A percentile compares a stretch with the other conserved stretches of the same genome.
These are phyloP conservation scores for Monosporascus ibericus DNA, from an alignment of 2,329 filamentous ascomycete genomes.

Conservation along the genomic window DNA sequence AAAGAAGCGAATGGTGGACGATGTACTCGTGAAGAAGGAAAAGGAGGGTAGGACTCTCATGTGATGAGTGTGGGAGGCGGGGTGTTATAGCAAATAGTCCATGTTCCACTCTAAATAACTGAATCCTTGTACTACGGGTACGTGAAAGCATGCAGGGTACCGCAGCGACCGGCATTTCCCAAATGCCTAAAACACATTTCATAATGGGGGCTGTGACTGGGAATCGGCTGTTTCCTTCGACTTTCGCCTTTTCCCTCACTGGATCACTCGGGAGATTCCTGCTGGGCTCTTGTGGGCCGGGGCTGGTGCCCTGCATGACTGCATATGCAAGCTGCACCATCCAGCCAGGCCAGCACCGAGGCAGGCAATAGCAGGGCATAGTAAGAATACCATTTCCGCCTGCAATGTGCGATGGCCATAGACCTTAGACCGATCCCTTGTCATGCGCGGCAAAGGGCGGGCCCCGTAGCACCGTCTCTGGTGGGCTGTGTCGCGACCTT, in stretches of 20 bases:
- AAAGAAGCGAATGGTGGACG: slow-evolving; percentile 54
- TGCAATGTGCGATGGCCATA: no score
- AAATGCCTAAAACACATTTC: no score
- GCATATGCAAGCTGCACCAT: slow-evolving; percentile 12
- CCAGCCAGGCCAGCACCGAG: slow-evolving; percentile 7
- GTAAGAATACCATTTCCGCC: no score
- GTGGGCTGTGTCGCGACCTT: slow-evolving; percentile 29
- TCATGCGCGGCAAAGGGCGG: background rate
- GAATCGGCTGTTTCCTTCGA: background rate
- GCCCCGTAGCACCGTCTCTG: background rate
- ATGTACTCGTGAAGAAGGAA: slow-evolving; percentile 50
- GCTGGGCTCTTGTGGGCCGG: slow-evolving; percentile 2
- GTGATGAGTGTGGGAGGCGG: slow-evolving; percentile 37
- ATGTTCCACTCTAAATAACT: background rate
- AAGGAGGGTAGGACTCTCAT: slow-evolving; percentile 40
- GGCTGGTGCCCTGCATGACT: slow-evolving; percentile 1
- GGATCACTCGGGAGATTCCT: background rate
- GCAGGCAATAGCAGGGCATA: background rate
- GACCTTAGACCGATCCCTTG: background rate
- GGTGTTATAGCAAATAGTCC: slow-evolving; percentile 35
- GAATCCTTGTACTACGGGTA: no score
- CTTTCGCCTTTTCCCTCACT: background rate
- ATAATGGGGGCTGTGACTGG: no score
- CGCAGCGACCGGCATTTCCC: no score
- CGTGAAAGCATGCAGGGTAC: no score